A percentile compares a stretch with the other conserved stretches of the same genome.
phyloP scores from a whole-genome alignment of 2,329 filamentous ascomycete species.

The Penicillium sclerotigenum region DNA sequence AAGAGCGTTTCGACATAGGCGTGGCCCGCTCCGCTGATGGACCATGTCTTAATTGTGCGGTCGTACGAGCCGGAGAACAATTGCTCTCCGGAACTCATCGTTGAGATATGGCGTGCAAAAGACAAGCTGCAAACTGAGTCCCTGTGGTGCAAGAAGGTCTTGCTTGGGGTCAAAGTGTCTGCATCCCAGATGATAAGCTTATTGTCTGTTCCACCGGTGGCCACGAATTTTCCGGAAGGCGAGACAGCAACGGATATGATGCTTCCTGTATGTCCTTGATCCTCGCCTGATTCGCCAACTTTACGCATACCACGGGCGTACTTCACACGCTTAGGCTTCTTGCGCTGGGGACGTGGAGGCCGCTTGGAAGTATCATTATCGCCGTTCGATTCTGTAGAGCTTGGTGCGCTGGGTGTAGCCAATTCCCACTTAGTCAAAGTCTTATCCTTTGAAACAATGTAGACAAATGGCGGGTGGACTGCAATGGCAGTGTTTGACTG shows the following conservation, averaged over 20 bases:
- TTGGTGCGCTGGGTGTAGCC: slow-evolving; percentile 46
- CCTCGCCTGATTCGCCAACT: slow-evolving; percentile 38
- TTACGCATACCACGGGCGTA: slow-evolving; percentile 49
- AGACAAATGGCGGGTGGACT: slow-evolving; percentile 73
- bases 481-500: slow-evolving; percentile 76
- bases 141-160: slow-evolving; percentile 86
- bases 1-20: slow-evolving; percentile 95
- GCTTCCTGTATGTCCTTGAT: slow-evolving; percentile 71
- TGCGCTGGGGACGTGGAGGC: slow-evolving; percentile 47
- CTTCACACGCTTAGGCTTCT: slow-evolving; percentile 46
- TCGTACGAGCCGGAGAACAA: slow-evolving; percentile 89
- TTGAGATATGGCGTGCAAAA: slow-evolving; percentile 72
- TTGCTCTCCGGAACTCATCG: slow-evolving; percentile 64
- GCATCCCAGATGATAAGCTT: slow-evolving; percentile 87
- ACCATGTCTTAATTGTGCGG: slow-evolving; percentile 94
- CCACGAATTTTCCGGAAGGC: slow-evolving; percentile 84
- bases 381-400: slow-evolving; percentile 54
- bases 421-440: slow-evolving; percentile 87
- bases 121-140: slow-evolving; percentile 80
- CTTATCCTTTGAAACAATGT: slow-evolving; percentile 84
- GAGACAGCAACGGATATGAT: slow-evolving; percentile 86
- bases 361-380: slow-evolving; percentile 62
- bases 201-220: slow-evolving; percentile 81
- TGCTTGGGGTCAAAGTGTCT: slow-evolving; percentile 70
- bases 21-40: slow-evolving; percentile 69